phyloP scores from a whole-genome alignment of 108 stramenopile species.

The Nitzschia putrida region DNA sequence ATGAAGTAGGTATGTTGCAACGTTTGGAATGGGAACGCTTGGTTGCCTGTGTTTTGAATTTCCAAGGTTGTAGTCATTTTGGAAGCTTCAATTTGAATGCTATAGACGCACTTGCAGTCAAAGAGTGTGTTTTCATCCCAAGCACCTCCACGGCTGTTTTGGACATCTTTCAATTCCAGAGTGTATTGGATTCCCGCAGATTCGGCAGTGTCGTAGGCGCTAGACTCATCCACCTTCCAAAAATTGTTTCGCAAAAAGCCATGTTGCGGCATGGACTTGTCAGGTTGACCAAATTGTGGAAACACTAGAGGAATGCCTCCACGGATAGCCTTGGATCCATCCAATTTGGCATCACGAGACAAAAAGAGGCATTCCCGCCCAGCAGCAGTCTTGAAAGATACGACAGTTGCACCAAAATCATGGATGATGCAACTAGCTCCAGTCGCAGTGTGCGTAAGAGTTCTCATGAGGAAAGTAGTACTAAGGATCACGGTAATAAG shows the following conservation, averaged over 20 bases:
- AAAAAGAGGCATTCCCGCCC: constrained; percentile 63
- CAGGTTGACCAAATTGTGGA: constrained; percentile 82
- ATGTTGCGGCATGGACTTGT: constrained; percentile 77
- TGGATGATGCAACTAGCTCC: constrained; percentile 46
- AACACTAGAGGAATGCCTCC: constrained; percentile 84
- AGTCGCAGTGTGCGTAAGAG: constrained; percentile 28
- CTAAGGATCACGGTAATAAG: too few species aligned
- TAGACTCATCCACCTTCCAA: constrained; percentile 50
- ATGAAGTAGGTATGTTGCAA: constrained; percentile 75
- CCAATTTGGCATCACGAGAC: constrained; percentile 69
- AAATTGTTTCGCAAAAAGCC: constrained; percentile 74
- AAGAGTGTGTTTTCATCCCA: constrained; percentile 52
- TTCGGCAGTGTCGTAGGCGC: constrained; percentile 26
- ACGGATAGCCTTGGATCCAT: constrained; percentile 78
- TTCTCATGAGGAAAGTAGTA: constrained; percentile 13
- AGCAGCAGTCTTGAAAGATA: constrained; percentile 44
- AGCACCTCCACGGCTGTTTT: constrained; percentile 57
- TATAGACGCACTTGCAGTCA: constrained; percentile 41
- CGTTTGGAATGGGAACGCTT: constrained; percentile 65
- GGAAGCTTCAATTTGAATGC: constrained; percentile 47
- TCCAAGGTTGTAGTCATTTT: constrained; percentile 59
- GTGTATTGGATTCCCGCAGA: constrained; percentile 54
- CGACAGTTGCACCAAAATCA: constrained; percentile 70
- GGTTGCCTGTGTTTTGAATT: constrained; percentile 56
- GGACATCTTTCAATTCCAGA: constrained; percentile 61